Evolutionary conservation across 2,329 filamentous ascomycete genomes (phyloP), one percentile per base, ranked within the genome.

Genomic region (Ascochyta clinopodiicola): DNA sequence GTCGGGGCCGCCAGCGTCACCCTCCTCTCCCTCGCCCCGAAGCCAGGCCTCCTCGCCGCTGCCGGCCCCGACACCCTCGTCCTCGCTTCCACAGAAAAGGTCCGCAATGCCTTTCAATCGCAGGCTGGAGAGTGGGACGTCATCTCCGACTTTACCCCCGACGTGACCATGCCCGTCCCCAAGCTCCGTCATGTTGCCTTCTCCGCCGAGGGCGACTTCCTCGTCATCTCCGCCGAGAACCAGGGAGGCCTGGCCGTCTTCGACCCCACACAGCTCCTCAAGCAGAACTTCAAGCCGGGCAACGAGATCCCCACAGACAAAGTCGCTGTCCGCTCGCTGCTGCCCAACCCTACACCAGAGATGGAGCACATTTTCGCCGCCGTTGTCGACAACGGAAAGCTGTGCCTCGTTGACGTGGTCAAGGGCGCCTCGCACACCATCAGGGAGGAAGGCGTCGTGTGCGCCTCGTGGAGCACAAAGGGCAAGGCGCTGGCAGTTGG

Each of bases 401-500:
- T 99, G 17, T 80, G 93, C 71, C 86, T 99, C 75, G 90, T 91
- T 7, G 91, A 96, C 73, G 75, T 99, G 67, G 67, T 81, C 19
- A 86, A 86, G 61, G 91, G 90, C 0, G 58, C 59, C 31, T 63
- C 52, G 3, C 59, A 57, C 13, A 83, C 80, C 67, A 79, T 88
- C 0, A 80, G 96, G 60, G 91, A 88, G 68, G 81, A 84, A 25
- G 88, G 89, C 43, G 93, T 96, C 25, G 92, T 88, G 71, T 95
- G 90, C 68, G 84, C 91, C 6, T 88, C 90, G 51, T 99, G 96
- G 95, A 99, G 95, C 74, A 89, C 86, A 57, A 91, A 88, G 72
- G 95, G 95, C 42, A 99, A 96, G 74, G 94, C 98, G 72, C 81
- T 99, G 38, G 88, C 96, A 39, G 93, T 91, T 63, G 95, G 96